phyloP scores from a whole-genome alignment of 345 rosid species.

The Pugionium cornutum region DNA sequence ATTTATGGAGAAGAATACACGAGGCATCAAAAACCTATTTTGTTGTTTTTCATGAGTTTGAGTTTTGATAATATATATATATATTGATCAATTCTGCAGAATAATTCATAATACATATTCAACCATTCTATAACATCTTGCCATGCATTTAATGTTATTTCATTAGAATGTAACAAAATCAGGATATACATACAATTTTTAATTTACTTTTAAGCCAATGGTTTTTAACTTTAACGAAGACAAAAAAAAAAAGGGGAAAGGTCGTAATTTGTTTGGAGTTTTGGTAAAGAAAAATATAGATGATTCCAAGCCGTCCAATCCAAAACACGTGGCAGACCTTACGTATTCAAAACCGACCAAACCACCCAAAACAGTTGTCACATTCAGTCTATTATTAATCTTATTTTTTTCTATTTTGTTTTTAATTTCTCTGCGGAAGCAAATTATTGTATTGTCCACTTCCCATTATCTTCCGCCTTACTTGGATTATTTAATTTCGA shows the following conservation, averaged over 20 bases:
- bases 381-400: slow-evolving; percentile 27
- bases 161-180: no score
- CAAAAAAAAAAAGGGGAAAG: slow-evolving; percentile 1
- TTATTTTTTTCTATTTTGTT: not conserved
- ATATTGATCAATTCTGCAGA: no score
- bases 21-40: no score
- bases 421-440: no score
- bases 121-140: no score
- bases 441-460: slow-evolving; percentile 32
- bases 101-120: no score
- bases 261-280: slow-evolving; percentile 35
- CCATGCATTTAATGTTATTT: no score
- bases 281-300: slow-evolving; percentile 14
- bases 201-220: not conserved
- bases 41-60: no score
- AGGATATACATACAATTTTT: no score
- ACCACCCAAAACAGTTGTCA: slow-evolving; percentile 42
- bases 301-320: slow-evolving; percentile 39
- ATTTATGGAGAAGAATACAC: no score
- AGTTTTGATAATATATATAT: no score
- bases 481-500: slow-evolving; percentile 18
- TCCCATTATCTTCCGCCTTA: slow-evolving; percentile 37
- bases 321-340: slow-evolving; percentile 31
- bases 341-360: slow-evolving; percentile 40
- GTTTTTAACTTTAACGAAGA: slow-evolving; percentile 3